These are phyloP conservation scores for Teunomyces funiuensis DNA, from an alignment of 805 yeast genomes.

Conservation along the genomic window DNA sequence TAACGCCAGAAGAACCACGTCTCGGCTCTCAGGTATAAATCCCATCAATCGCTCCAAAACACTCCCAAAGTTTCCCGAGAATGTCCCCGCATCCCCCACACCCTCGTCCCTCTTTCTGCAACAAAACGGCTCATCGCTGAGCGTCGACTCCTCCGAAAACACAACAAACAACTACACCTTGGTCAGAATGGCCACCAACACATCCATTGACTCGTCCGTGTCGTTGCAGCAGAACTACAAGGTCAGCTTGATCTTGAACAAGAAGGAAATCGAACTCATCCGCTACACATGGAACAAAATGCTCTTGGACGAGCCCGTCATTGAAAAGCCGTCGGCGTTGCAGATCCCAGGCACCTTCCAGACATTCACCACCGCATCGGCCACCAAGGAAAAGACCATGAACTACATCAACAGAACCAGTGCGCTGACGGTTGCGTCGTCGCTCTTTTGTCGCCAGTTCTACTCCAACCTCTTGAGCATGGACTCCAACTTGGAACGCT, in stretches of 20 bases:
- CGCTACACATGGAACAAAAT: slow-evolving; percentile 46
- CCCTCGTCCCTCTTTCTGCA: background rate
- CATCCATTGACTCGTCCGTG: slow-evolving; percentile 14
- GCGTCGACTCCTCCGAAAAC: slow-evolving; percentile 6
- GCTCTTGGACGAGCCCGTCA: slow-evolving; percentile 36
- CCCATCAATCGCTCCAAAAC: slow-evolving; percentile 10
- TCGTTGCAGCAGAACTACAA: slow-evolving; percentile 15
- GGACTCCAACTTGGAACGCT: slow-evolving; percentile 58
- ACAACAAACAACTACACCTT: slow-evolving; percentile 14
- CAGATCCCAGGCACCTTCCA: slow-evolving; percentile 42
- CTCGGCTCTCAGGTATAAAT: slow-evolving; percentile 13
- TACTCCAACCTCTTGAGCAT: slow-evolving; percentile 65
- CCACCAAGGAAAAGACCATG: slow-evolving; percentile 12
- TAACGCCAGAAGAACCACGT: slow-evolving; percentile 8
- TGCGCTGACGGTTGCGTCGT: slow-evolving; percentile 31
- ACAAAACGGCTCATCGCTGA: slow-evolving; percentile 4
- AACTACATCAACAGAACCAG: slow-evolving; percentile 14
- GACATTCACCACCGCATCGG: slow-evolving; percentile 3
- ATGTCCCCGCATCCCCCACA: slow-evolving; percentile 1
- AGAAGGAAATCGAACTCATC: slow-evolving; percentile 44
- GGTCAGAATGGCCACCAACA: slow-evolving; percentile 16
- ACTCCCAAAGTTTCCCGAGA: slow-evolving; percentile 7
- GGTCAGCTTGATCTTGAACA: slow-evolving; percentile 20
- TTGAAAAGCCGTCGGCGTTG: slow-evolving; percentile 9
- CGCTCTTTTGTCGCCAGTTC: slow-evolving; percentile 73